A percentile compares a stretch with the other conserved stretches of the same genome.
These are phyloP conservation scores for Aquilaria yunnanensis DNA, from an alignment of 345 rosid genomes.

Conservation along the genomic window DNA sequence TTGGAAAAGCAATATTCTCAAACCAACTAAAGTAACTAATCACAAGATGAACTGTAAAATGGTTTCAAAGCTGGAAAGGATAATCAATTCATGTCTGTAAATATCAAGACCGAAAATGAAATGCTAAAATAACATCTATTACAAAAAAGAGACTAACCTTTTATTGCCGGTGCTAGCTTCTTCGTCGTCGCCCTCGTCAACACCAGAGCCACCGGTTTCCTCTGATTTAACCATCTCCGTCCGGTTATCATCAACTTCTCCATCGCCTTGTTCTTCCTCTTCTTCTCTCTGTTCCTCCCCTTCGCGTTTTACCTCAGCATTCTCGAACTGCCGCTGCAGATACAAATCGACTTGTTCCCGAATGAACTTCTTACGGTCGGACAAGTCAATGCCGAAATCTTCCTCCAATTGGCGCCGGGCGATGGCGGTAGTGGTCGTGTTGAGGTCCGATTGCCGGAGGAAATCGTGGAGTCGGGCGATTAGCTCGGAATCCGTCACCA, in stretches of 20 bases:
- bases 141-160: conserved; percentile 22
- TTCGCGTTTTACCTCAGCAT: conserved; percentile 12
- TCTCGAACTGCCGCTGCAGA: conserved; percentile 29
- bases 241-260: conserved; percentile 16
- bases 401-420: conserved; percentile 38
- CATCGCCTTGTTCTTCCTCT: conserved; percentile 5
- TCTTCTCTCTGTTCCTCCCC: conserved; percentile 3
- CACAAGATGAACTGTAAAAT: too few relatives aligned
- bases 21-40: too few relatives aligned
- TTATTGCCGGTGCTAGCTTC: conserved; percentile 16
- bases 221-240: conserved; percentile 18
- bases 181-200: conserved; percentile 10
- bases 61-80: too few relatives aligned
- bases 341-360: conserved; percentile 44
- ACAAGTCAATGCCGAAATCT: conserved; percentile 40
- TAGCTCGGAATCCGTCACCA: conserved; percentile 45
- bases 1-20: too few relatives aligned
- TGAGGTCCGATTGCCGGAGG: conserved; percentile 35
- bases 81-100: too few relatives aligned
- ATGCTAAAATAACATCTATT: too few relatives aligned
- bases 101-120: too few relatives aligned
- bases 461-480: conserved; percentile 30
- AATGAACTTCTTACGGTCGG: conserved; percentile 37
- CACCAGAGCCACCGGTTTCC: conserved; percentile 18
- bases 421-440: conserved; percentile 37